These are phyloP conservation scores for Lyophyllum shimeji DNA, from an alignment of 768 basidiomycete species.

Conservation along the genomic window DNA sequence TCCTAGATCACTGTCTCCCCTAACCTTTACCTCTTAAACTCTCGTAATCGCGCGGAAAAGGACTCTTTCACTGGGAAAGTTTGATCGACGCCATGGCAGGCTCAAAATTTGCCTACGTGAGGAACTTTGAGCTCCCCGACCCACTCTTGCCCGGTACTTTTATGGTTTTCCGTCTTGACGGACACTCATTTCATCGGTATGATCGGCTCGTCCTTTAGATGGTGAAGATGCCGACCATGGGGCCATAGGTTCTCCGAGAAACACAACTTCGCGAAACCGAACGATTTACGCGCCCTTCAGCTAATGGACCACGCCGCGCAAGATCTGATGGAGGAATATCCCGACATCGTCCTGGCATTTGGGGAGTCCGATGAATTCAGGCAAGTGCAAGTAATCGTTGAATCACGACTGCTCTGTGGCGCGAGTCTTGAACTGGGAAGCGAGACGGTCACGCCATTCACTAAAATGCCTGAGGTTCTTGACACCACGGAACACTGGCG, in stretches of 20 bases:
- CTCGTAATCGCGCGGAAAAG: not conserved
- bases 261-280: conserved; percentile 87
- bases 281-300: conserved; percentile 81
- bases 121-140: conserved; percentile 87
- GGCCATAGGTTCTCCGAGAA: conserved; percentile 73
- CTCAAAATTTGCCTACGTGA: conserved; percentile 90
- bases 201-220: not conserved
- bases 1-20: not conserved
- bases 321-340: conserved; percentile 77
- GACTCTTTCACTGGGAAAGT: not conserved
- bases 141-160: conserved; percentile 80
- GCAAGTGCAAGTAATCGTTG: conserved; percentile 35
- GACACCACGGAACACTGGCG: no score
- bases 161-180: conserved; percentile 86
- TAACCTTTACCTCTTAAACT: not conserved
- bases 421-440: no score
- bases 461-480: no score
- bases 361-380: conserved; percentile 99
- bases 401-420: no score
- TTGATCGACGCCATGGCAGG: conserved; percentile 74
- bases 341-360: conserved; percentile 84
- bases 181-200: conserved; percentile 91
- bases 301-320: conserved; percentile 93
- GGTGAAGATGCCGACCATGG: not conserved
- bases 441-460: no score